Evolutionary conservation across 2,329 filamentous ascomycete genomes (phyloP).

Genomic region (Penicillium glabrum): DNA sequence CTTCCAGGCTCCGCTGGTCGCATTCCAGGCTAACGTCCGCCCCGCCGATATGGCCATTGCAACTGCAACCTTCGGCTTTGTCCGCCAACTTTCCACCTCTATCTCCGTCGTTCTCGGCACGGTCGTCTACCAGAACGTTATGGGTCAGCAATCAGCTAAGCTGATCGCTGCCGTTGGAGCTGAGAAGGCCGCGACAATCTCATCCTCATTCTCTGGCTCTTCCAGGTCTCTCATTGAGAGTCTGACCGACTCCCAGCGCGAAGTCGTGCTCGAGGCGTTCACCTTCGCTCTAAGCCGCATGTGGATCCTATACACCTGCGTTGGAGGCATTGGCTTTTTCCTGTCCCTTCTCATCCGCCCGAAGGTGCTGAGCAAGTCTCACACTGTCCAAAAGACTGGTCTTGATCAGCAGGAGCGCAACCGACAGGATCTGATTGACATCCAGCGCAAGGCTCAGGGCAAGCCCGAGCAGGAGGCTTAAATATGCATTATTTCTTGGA

Average conservation of each 20-base stretch:
- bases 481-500: background rate
- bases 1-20: constrained; percentile 63
- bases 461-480: constrained; percentile 53
- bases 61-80: constrained; percentile 62
- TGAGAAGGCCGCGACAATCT: constrained; percentile 24
- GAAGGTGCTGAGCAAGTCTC: constrained; percentile 40
- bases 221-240: constrained; percentile 33
- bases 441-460: constrained; percentile 60
- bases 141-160: constrained; percentile 30
- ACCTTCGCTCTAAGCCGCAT: constrained; percentile 47
- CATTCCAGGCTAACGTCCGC: constrained; percentile 62
- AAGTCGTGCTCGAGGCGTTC: constrained; percentile 43
- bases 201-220: constrained; percentile 37
- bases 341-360: constrained; percentile 42
- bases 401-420: constrained; percentile 46
- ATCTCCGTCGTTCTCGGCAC: constrained; percentile 61
- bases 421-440: constrained; percentile 45
- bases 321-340: constrained; percentile 37
- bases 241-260: constrained; percentile 34
- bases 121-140: constrained; percentile 46
- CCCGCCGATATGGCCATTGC: constrained; percentile 62
- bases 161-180: constrained; percentile 32
- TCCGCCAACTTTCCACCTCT: constrained; percentile 58
- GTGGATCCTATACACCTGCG: constrained; percentile 51
- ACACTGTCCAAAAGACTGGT: constrained; percentile 47